Percentiles rank a stretch among this genome's conserved stretches.
These are phyloP conservation scores for Exidia glandulosa DNA, from an alignment of 768 basidiomycete species.

Conservation along the genomic window DNA sequence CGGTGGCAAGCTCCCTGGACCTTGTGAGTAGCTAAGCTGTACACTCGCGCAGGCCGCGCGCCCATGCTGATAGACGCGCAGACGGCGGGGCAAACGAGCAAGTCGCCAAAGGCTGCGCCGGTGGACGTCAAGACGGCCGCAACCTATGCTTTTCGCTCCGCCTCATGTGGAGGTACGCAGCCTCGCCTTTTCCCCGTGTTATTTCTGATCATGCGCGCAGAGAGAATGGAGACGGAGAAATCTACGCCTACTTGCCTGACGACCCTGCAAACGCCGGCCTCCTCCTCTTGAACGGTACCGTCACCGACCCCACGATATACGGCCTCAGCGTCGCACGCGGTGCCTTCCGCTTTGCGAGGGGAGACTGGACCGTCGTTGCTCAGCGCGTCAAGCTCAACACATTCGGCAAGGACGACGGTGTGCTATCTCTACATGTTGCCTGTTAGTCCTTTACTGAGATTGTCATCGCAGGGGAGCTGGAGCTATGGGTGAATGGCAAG, in stretches of 20 bases:
- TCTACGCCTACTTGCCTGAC: conserved; percentile 64
- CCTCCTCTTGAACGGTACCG: conserved; percentile 32
- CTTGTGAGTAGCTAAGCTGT: neutral
- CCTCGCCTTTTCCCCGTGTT: neutral
- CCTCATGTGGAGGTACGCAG: conserved; percentile 56
- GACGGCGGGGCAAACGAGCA: conserved; percentile 40
- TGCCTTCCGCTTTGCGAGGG: conserved; percentile 49
- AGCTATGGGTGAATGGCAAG: conserved; percentile 55
- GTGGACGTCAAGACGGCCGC: conserved; percentile 47
- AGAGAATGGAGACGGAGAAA: conserved; percentile 43
- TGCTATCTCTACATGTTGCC: neutral
- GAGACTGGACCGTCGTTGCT: conserved; percentile 53
- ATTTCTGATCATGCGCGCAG: conserved; percentile 19
- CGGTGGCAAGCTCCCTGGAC: conserved; percentile 63
- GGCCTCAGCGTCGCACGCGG: conserved; percentile 63
- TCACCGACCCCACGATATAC: conserved; percentile 49
- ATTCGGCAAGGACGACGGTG: conserved; percentile 53
- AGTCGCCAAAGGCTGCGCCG: conserved; percentile 47
- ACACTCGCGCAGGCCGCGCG: neutral
- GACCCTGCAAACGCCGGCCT: conserved; percentile 34
- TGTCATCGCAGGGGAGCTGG: conserved; percentile 43
- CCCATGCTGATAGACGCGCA: neutral
- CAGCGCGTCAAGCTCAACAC: conserved; percentile 70
- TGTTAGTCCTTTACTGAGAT: neutral
- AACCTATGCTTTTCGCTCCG: conserved; percentile 50